phyloP scores from a whole-genome alignment of 1,284 basidiomycete genomes.

The Ustilago bromivora region DNA sequence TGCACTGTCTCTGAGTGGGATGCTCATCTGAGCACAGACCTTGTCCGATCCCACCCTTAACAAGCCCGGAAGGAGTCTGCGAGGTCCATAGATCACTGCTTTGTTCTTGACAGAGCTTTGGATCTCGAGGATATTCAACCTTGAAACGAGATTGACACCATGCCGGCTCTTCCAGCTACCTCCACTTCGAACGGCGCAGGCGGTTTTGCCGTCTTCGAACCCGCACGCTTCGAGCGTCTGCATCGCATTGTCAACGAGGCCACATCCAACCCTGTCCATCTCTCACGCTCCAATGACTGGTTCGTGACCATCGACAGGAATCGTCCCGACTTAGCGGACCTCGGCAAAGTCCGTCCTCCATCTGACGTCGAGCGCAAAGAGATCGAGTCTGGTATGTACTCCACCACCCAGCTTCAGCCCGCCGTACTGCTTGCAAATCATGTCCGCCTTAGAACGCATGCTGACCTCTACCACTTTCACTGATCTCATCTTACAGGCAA shows the following conservation, averaged over 20 bases:
- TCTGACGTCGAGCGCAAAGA: conserved; percentile 64
- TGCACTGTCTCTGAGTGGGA: conserved; percentile 7
- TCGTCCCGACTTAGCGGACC: conserved; percentile 56
- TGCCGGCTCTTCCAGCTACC: conserved; percentile 30
- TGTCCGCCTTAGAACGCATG: neutral
- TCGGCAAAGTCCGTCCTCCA: conserved; percentile 55
- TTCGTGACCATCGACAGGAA: conserved; percentile 64
- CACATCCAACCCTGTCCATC: conserved; percentile 46
- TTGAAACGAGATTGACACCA: neutral
- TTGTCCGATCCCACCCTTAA: neutral
- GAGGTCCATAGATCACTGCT: neutral
- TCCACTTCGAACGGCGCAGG: conserved; percentile 26
- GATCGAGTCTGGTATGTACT: conserved; percentile 59
- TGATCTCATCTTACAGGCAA: conserved; percentile 36
- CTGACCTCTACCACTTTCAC: neutral
- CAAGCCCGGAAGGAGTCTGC: neutral
- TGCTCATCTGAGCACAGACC: conserved; percentile 20
- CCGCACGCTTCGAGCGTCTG: conserved; percentile 63
- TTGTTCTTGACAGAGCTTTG: too few relatives aligned
- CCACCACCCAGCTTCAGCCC: neutral
- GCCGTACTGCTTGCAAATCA: too few relatives aligned
- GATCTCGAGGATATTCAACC: too few relatives aligned
- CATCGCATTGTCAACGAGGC: conserved; percentile 57
- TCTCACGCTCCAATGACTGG: conserved; percentile 61
- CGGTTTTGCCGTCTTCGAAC: conserved; percentile 56